Base-by-base conservation (phyloP, 2,329 filamentous ascomycete species). In the Rutstroemia sydowiana region DNA sequence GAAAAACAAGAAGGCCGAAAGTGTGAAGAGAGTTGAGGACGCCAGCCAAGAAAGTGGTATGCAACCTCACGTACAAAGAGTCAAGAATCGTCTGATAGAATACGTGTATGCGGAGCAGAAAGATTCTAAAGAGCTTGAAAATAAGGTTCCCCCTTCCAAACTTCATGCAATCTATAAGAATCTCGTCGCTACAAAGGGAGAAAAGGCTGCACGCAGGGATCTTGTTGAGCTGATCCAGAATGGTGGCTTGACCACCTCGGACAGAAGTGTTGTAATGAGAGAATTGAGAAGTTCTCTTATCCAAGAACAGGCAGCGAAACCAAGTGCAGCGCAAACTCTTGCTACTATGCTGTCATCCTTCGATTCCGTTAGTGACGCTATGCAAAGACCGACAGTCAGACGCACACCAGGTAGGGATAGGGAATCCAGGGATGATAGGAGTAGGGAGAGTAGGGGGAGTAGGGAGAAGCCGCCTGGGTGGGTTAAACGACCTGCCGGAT, bases 281-380 rank as follows among this genome's bases (percentile, higher is more conserved):
- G 43, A 52, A 36, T 42, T 52, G 21, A 34, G 49, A n/a, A 28
- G 43, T 16, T 52, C 49, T 16, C 44, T 52, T 39, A 39, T 48
- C 16, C 34, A 45, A 21, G 23, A 30, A 16, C n/a, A 7, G 2
- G 26, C 47, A 10, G 14, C 16, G 37, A 13, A 13, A 18, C 18
- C 30, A 18, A 45, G n/a, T 32, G 18, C 48, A 21, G 34, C 48
- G 6, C 23, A 18, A 13, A 46, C 44, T 40, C 13, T 46, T 13
- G 32, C 41, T 32, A 36, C 41, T n/a, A 46, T 51, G 48, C 13
- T 51, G 31, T 41, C 48, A 20, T 39, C 48, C 18, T 39, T 37
- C 31, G 42, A 51, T 14, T 51, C 48, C 28, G 16, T 51, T 37
- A n/a, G 13, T 18, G 26, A 49, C 45, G 28, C 47, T 23, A 16